These are phyloP conservation scores for Pythium scleroteichum DNA, from an alignment of 352 stramenopile species.

Conservation along the genomic window DNA sequence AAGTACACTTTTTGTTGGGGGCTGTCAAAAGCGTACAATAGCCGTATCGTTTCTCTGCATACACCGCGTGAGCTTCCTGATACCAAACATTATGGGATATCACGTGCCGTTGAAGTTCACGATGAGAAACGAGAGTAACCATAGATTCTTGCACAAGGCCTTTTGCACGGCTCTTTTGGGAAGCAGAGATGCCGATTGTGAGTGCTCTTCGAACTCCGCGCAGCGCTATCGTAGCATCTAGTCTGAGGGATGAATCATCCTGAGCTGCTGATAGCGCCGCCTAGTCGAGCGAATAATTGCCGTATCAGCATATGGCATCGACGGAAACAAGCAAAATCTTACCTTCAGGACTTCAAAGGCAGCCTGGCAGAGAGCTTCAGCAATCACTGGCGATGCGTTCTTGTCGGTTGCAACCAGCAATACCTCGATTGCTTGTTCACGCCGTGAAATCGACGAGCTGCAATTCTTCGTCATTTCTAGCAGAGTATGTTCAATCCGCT, in stretches of 20 bases:
- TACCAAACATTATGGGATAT: too few species aligned
- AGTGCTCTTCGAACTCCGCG: conserved; percentile 12
- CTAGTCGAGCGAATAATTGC: background rate
- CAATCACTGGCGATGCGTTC: too few species aligned
- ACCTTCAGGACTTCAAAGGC: too few species aligned
- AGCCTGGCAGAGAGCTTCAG: too few species aligned
- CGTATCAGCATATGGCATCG: background rate
- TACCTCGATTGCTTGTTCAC: too few species aligned
- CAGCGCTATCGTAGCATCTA: conserved; percentile 12
- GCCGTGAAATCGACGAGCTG: too few species aligned
- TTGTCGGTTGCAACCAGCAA: too few species aligned
- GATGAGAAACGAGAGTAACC: background rate
- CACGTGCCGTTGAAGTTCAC: conserved; percentile 11
- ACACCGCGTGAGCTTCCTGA: too few species aligned
- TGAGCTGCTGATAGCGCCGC: background rate
- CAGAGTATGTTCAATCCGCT: too few species aligned
- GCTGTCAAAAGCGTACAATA: conserved; percentile 15
- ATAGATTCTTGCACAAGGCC: background rate
- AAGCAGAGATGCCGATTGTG: background rate
- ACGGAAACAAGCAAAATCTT: too few species aligned
- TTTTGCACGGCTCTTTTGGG: background rate
- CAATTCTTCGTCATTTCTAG: too few species aligned
- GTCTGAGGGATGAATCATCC: background rate
- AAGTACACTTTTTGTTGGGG: conserved; percentile 26
- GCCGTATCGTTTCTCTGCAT: conserved; percentile 16